Evolutionary conservation across 805 yeast species (phyloP), one percentile per base, ranked within the genome.

Genomic region (Komagataella populi): DNA sequence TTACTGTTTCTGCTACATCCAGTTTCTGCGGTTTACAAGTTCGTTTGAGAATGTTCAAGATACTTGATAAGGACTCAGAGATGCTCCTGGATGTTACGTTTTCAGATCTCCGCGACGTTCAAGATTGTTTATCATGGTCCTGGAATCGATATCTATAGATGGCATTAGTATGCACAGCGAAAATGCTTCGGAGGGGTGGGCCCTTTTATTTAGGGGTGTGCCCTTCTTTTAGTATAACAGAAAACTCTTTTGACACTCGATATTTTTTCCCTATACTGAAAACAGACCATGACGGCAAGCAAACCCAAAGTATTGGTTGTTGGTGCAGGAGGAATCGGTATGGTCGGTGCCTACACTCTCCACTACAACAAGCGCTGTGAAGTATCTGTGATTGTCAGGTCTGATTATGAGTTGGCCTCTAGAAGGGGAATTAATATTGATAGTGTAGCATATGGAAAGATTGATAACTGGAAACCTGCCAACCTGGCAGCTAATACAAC

Each of bases 261-360:
- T 43, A 44, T 16, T n/a, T 39, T 20, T 45, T 17, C 49, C 16
- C 18, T 18, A 44, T 12, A 18, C 17, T 22, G 8, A 12, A 6
- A 39, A 22, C 18, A 12, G 7, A 52, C 47, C 22, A 49, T 53
- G 59, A 47, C 55, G 48, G 18, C 12, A 39, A 30, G 39, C 49
- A 56, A 56, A 54, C 56, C 63, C 45, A 63, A 68, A 52, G 80
- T 81, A 4, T 67, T 86, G n/a, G 69, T 86, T 8, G 73, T 87
- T 36, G 96, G 96, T 4, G 75, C 87, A 4, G 96, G 95, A 5
- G 95, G 95, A 17, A 86, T 87, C 3, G 96, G 96, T 20, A 71
- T 85, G 5, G 78, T 87, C n/a, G 81, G 83, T 2, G 87, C 93
- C 0, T 71, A 80, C 51, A 77, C 86, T 0, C 68, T 87, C 24